These are phyloP conservation scores for Taxawa tesnikishii DNA, from an alignment of 2,329 filamentous ascomycete genomes.

Conservation along the genomic window DNA sequence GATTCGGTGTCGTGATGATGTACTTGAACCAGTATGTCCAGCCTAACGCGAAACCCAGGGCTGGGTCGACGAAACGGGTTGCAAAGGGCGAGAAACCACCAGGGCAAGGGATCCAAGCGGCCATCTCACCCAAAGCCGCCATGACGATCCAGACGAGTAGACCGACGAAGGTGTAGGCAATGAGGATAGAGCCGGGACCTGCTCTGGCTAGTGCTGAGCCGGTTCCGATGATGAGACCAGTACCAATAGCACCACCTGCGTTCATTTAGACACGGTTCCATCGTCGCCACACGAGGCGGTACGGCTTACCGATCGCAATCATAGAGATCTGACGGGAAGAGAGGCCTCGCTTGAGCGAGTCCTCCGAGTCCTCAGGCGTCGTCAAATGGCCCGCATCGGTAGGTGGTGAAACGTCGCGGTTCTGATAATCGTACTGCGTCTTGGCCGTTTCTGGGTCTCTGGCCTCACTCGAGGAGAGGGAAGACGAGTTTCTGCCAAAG, in stretches of 20 bases:
- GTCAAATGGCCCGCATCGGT: background rate
- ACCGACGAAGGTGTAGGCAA: conserved; percentile 58
- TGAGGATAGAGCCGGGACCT: conserved; percentile 54
- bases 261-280: background rate
- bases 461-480: no score
- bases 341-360: conserved; percentile 38
- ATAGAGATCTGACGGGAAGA: conserved; percentile 45
- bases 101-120: conserved; percentile 65
- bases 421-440: conserved; percentile 1
- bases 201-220: conserved; percentile 37
- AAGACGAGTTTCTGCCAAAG: no score
- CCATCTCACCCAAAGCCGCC: conserved; percentile 74
- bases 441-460: conserved; percentile 6
- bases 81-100: conserved; percentile 76
- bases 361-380: conserved; percentile 4
- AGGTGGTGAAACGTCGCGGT: background rate
- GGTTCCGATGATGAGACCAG: conserved; percentile 59
- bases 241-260: conserved; percentile 57
- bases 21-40: conserved; percentile 37
- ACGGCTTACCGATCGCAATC: conserved; percentile 62
- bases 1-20: conserved; percentile 75
- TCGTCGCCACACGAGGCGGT: background rate
- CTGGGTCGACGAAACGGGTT: conserved; percentile 65
- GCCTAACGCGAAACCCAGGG: conserved; percentile 66
- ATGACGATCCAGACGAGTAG: conserved; percentile 70